Conservation (phyloP, 1,284 basidiomycete genomes). For the Grifola frondosa region DNA sequence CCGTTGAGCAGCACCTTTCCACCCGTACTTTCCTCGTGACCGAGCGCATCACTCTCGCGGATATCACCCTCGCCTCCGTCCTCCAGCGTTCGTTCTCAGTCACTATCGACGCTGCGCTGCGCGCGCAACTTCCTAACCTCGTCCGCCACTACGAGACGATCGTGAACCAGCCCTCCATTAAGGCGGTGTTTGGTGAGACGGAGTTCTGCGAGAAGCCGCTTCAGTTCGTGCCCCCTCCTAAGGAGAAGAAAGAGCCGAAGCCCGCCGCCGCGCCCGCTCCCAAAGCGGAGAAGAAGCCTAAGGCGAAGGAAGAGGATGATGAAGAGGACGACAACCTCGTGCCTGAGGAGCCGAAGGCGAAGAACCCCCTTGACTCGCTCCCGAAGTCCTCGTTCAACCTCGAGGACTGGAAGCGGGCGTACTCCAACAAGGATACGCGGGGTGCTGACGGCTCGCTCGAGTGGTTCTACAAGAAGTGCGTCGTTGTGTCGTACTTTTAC, state of each 20-base stretch:
- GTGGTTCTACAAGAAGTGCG: conserved; percentile 90
- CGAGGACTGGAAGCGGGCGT: conserved; percentile 97
- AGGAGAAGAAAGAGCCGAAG: conserved; percentile 57
- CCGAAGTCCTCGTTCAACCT: conserved; percentile 93
- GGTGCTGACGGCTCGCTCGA: conserved; percentile 71
- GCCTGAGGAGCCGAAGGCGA: conserved; percentile 72
- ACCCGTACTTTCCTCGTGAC: conserved; percentile 89
- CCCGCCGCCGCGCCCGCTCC: conserved; percentile 46
- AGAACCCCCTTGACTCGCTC: conserved; percentile 92
- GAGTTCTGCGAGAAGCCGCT: conserved; percentile 72
- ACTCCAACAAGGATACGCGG: conserved; percentile 96
- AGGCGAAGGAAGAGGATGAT: conserved; percentile 60
- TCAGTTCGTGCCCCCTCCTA: conserved; percentile 73
- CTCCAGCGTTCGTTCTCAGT: conserved; percentile 49
- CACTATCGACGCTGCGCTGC: conserved; percentile 64
- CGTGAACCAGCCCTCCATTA: conserved; percentile 77
- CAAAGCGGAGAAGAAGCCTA: conserved; percentile 57
- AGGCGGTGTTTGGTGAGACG: conserved; percentile 62
- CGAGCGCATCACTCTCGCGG: conserved; percentile 93
- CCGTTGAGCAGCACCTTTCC: conserved; percentile 75
- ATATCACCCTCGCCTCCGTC: conserved; percentile 69
- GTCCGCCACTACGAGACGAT: conserved; percentile 86
- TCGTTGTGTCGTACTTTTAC: conserved; percentile 7
- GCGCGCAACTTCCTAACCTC: conserved; percentile 73
- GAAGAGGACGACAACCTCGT: conserved; percentile 68